Percentiles rank a stretch among this genome's conserved stretches.
phyloP scores from a whole-genome alignment of 495 filamentous ascomycete genomes.

The Penicillium flavigenum region DNA sequence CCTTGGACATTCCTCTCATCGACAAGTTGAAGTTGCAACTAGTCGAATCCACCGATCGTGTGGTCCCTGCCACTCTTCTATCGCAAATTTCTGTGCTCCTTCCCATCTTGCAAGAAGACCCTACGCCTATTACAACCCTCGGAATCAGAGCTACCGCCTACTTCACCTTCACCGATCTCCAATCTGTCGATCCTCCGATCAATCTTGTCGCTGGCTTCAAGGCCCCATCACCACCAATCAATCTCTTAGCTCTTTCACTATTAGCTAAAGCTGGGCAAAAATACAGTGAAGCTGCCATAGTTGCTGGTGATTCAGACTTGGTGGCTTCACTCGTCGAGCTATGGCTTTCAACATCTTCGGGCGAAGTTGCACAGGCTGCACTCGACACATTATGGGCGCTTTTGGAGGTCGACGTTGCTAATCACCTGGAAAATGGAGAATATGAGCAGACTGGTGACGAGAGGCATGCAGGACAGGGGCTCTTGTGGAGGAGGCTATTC shows the following conservation, averaged over 20 bases:
- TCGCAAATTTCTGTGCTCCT: slow-evolving; percentile 48
- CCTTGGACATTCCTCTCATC: slow-evolving; percentile 38
- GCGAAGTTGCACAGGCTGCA: slow-evolving; percentile 71
- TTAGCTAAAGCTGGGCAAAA: slow-evolving; percentile 66
- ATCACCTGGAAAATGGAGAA: slow-evolving; percentile 44
- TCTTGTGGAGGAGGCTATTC: slow-evolving; percentile 73
- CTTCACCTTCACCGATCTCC: slow-evolving; percentile 47
- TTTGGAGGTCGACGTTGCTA: slow-evolving; percentile 61
- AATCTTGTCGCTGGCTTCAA: slow-evolving; percentile 53
- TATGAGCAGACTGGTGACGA: slow-evolving; percentile 36
- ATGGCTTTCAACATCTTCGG: slow-evolving; percentile 70
- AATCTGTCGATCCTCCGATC: slow-evolving; percentile 45
- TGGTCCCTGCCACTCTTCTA: slow-evolving; percentile 42
- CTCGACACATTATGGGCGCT: slow-evolving; percentile 65
- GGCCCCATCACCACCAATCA: slow-evolving; percentile 62
- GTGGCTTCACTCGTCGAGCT: slow-evolving; percentile 60
- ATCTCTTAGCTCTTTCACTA: slow-evolving; percentile 67
- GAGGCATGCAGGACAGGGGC: slow-evolving; percentile 57
- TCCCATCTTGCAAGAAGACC: slow-evolving; percentile 51
- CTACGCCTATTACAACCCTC: slow-evolving; percentile 48
- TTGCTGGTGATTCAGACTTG: slow-evolving; percentile 63
- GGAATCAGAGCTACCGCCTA: slow-evolving; percentile 37
- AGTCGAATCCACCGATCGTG: slow-evolving; percentile 35
- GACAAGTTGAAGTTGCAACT: slow-evolving; percentile 46
- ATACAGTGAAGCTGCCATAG: slow-evolving; percentile 63